Evolutionary conservation across 164 flowering plant species (phyloP).

Genomic region (Berberis thunbergii): DNA sequence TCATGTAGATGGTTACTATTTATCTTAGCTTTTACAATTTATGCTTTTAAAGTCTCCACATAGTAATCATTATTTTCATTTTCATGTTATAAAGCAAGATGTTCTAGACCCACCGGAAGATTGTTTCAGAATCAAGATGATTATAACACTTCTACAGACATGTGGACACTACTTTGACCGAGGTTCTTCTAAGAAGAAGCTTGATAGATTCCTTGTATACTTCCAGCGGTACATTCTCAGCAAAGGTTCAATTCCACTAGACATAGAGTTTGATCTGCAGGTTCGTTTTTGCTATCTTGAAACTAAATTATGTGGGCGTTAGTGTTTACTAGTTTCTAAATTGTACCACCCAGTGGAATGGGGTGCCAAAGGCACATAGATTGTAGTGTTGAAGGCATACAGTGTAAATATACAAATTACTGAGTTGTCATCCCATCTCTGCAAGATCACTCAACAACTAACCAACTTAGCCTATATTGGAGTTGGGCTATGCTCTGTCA

Average conservation of each 20-base stretch:
- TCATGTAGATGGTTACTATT: too few relatives aligned
- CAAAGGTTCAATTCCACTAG: constrained; percentile 86
- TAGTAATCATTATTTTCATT: not conserved
- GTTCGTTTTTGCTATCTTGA: constrained; percentile 30
- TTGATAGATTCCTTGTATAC: constrained; percentile 78
- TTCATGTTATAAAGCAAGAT: constrained; percentile 60
- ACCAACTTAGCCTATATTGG: too few relatives aligned
- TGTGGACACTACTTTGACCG: constrained; percentile 98
- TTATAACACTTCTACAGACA: constrained; percentile 87
- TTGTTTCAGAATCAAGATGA: constrained; percentile 90
- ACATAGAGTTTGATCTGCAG: constrained; percentile 97
- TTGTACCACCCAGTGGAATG: too few relatives aligned
- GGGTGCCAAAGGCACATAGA: too few relatives aligned
- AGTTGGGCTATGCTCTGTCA: too few relatives aligned
- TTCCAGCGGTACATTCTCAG: constrained; percentile 87
- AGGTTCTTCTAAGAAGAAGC: constrained; percentile 95
- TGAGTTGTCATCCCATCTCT: too few relatives aligned
- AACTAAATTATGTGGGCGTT: not conserved
- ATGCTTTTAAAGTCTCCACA: too few relatives aligned
- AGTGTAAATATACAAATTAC: too few relatives aligned
- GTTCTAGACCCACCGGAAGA: constrained; percentile 93
- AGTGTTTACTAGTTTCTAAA: not conserved
- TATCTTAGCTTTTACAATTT: too few relatives aligned
- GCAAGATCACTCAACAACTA: too few relatives aligned
- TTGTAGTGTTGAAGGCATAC: too few relatives aligned